These are phyloP conservation scores for Aspergillus sp. DNA, from an alignment of 2,329 filamentous ascomycete species.

Conservation along the genomic window DNA sequence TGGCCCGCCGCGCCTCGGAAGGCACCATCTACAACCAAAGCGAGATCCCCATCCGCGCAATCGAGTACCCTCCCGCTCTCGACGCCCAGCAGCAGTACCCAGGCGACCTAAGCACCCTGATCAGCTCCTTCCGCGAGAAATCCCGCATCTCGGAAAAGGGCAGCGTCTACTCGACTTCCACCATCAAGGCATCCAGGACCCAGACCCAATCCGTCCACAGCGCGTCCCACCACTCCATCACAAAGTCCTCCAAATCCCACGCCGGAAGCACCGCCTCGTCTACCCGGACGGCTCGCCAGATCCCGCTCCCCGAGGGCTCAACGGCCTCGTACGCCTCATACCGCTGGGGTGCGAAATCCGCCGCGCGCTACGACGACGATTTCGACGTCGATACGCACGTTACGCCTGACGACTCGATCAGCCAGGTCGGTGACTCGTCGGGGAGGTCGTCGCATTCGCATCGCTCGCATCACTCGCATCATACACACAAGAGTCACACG, in stretches of 20 bases:
- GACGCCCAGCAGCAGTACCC: conserved; percentile 37
- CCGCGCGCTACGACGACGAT: conserved; percentile 30
- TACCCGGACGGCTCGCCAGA: conserved; percentile 41
- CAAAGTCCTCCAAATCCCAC: conserved; percentile 27
- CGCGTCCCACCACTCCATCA: conserved; percentile 29
- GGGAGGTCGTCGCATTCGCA: conserved; percentile 33
- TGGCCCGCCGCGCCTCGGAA: conserved; percentile 41
- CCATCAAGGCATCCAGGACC: conserved; percentile 39
- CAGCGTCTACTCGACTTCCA: conserved; percentile 43
- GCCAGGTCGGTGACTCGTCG: conserved; percentile 58
- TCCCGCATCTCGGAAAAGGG: conserved; percentile 34
- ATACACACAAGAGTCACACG: conserved; percentile 32
- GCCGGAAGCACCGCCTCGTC: conserved; percentile 36
- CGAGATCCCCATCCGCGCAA: conserved; percentile 44
- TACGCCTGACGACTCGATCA: conserved; percentile 78
- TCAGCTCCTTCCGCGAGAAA: conserved; percentile 47
- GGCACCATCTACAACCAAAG: conserved; percentile 42
- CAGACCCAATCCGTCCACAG: conserved; percentile 29
- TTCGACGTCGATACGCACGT: conserved; percentile 60
- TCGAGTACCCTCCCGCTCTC: conserved; percentile 42
- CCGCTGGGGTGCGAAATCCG: conserved; percentile 31
- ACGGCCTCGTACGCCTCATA: conserved; percentile 29
- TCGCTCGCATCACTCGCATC: conserved; percentile 32
- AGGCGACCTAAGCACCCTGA: conserved; percentile 39
- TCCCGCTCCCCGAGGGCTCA: conserved; percentile 42